Base-by-base conservation (phyloP, 2,329 filamentous ascomycete genomes). In the Dothistroma pini region DNA sequence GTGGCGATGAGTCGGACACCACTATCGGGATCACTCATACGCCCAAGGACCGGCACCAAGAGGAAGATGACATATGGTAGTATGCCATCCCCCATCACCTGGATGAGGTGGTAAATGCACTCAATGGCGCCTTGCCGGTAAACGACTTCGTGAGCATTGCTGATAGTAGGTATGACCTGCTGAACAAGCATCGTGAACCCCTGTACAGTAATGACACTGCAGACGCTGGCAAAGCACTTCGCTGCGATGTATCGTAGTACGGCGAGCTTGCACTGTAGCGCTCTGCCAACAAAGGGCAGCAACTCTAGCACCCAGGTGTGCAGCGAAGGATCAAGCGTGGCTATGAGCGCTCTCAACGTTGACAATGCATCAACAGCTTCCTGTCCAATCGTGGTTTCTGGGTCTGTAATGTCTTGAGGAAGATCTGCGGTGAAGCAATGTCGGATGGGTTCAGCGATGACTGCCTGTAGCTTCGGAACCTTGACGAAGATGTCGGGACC, bases 11-110 rank as follows among this genome's bases (percentile, higher is more conserved):
- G 83, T 57, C 95, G 89, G 57, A 99, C 90, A 72, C 97, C 95
- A 66, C 96, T 93, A 73, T 99, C 93, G 0, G 93, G 96, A 75
- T 99, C 95, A 73, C 95, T 97, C 95, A 99, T 99, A 50, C 95
- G 88, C 57, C 95, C 95, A 55, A 99, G 83, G 4, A 99, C 95
- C 14, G 95, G 95, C 12, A 97, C 96, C 61, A 99, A 96, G 66
- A 99, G 85, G 85, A 99, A 99, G 70, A 99, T 97, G 65, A 99
- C 95, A 71, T 99, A 99, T 2, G 96, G 95, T 32, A 99, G 78
- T 60, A 99, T 99, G 41, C 86, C 85, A 73, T 97, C 95, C 64
- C 96, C 95, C 95, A 99, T 99, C 56, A 97, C 93, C 62, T 96
- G 91, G 66, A 99, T 99, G 61, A 99, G 81, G 76, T 99, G 95